Evolutionary conservation across 2,329 filamentous ascomycete species (phyloP), one percentile per base, ranked within the genome.

Genomic region (Penicillium glabrum): DNA sequence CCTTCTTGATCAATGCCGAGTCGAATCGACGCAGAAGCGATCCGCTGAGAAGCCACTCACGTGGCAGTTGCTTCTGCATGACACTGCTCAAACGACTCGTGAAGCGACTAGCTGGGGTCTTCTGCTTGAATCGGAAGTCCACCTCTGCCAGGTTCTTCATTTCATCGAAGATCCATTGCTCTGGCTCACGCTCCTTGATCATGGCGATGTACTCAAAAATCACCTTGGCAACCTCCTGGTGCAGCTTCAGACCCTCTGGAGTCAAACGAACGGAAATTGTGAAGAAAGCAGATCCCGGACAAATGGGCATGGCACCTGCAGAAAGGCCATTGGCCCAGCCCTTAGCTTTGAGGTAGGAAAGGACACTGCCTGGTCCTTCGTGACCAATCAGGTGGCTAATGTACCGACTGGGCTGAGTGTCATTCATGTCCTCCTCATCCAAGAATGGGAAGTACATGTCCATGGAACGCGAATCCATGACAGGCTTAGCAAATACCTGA

Each of bases 121-220:
- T 98, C 72, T 98, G 91, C 75, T 88, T 91, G 77, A 96, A 99
- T 63, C 89, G 90, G 81, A 99, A 99, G 65, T 96, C 90, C 13
- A 98, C 91, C 64, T 98, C 93, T 45, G 90, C 88, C 77, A 98
- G 87, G 35, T 88, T 87, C 74, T 92, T 93, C 74, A 95, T 89
- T 75, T 99, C 95, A 31, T 96, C 86, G 57, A 95, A 93, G 56
- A 98, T 92, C 95, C 95, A 98, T 72, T 96, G 82, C 64, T 96
- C 89, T 0, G 93, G 93, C 5, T 89, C 84, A 2, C 83, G 82
- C 67, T 96, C 90, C 61, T 86, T 87, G 54, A 99, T 83, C 72
- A 99, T 84, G 11, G 91, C 87, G 61, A 98, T 87, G 68, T 99
- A 99, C 72, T 96, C 89, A 77, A 97, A 97, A 60, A 96, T 83